phyloP scores from a whole-genome alignment of 2,329 filamentous ascomycete genomes.

The Ascochyta lentis region DNA sequence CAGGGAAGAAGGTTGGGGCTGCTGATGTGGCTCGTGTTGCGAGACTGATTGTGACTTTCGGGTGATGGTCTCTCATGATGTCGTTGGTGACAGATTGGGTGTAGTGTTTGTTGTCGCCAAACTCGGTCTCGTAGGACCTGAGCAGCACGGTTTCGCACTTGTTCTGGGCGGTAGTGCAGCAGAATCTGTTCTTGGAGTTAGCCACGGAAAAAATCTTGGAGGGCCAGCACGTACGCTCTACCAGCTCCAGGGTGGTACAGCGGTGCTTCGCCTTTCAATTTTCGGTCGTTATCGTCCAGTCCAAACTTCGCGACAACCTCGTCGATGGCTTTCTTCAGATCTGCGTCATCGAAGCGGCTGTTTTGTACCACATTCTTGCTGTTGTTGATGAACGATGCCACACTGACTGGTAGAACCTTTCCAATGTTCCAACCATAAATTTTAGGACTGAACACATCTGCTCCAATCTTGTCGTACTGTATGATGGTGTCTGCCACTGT shows the following conservation, averaged over 20 bases:
- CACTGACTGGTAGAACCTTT: not conserved
- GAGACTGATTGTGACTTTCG: constrained; percentile 3
- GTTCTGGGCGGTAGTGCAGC: constrained; percentile 6
- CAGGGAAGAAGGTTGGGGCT: constrained; percentile 6
- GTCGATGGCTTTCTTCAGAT: constrained; percentile 4
- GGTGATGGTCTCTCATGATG: not conserved
- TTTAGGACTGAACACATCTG: constrained; percentile 8
- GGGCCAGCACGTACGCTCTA: not conserved
- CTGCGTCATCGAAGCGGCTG: not conserved
- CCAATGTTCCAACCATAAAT: constrained; percentile 9
- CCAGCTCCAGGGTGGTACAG: not conserved
- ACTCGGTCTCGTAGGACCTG: not conserved
- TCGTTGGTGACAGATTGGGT: not conserved
- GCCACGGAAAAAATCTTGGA: too few relatives aligned
- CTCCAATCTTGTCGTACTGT: constrained; percentile 6
- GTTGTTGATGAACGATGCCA: constrained; percentile 5
- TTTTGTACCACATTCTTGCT: constrained; percentile 10
- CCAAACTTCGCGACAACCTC: constrained; percentile 1
- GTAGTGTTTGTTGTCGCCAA: constrained; percentile 1
- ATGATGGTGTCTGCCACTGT: not conserved
- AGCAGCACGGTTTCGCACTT: constrained; percentile 1
- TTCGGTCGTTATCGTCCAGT: not conserved
- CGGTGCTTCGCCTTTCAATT: constrained; percentile 1
- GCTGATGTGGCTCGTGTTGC: constrained; percentile 3
- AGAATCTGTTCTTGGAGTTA: not conserved